Percentiles rank a stretch among this genome's conserved stretches.
phyloP scores from a whole-genome alignment of 306 rosid species.

The Cicer cuneatum region DNA sequence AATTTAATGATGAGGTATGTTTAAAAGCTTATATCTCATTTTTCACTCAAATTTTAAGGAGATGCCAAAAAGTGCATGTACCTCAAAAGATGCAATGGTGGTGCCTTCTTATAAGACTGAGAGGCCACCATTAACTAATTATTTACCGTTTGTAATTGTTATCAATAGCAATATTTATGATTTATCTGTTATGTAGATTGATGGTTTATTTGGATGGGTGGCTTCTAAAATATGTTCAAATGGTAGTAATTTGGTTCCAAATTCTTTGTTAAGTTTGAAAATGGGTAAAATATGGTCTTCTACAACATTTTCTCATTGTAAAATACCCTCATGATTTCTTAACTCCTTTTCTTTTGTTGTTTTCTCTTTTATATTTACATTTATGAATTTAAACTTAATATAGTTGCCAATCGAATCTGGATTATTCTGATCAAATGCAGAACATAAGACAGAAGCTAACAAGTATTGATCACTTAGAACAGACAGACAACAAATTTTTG shows the following conservation, averaged over 20 bases:
- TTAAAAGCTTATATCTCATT: not conserved
- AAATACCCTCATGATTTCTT: not conserved
- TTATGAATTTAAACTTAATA: too few species aligned
- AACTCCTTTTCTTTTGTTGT: not conserved
- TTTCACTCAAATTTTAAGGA: constrained; percentile 20
- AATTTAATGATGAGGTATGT: not conserved
- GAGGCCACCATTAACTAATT: constrained; percentile 12
- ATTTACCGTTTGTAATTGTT: constrained; percentile 4
- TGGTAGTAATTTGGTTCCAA: constrained; percentile 10
- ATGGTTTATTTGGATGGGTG: constrained; percentile 14
- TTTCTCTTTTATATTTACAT: too few species aligned
- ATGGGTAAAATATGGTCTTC: not conserved
- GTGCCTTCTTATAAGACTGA: constrained; percentile 14
- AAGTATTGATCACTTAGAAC: too few species aligned
- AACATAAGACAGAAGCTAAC: too few species aligned
- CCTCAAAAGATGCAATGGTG: constrained; percentile 33
- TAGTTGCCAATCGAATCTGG: too few species aligned
- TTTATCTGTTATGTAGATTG: not conserved
- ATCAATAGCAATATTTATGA: constrained; percentile 40
- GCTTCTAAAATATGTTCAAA: not conserved
- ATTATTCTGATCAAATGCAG: too few species aligned
- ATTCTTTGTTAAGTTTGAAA: not conserved
- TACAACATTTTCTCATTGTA: not conserved
- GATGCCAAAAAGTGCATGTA: constrained; percentile 26
- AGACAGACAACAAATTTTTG: too few species aligned